These are phyloP conservation scores for Saccharomycopsis lassenensis DNA, from an alignment of 805 yeast genomes.

Conservation along the genomic window DNA sequence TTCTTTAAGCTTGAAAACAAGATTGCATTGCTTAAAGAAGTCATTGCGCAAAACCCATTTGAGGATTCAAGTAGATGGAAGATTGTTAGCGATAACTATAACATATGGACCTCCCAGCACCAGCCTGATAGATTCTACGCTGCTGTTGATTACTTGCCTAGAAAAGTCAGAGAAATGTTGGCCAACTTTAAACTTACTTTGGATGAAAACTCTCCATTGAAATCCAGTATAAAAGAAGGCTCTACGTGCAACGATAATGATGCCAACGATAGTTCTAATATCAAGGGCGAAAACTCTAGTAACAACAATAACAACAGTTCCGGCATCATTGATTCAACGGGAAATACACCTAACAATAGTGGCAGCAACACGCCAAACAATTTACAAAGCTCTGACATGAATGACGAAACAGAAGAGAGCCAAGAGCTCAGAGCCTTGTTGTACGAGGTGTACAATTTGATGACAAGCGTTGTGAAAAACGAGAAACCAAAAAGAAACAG, in stretches of 20 bases:
- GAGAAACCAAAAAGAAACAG: slow-evolving; percentile 10
- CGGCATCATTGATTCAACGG: not conserved
- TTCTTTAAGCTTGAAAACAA: slow-evolving; percentile 18
- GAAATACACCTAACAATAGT: not conserved
- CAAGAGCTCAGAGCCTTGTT: slow-evolving; percentile 15
- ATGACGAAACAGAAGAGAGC: slow-evolving; percentile 16
- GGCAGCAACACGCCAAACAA: not conserved
- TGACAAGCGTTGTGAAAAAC: slow-evolving; percentile 7
- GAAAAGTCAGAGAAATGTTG: slow-evolving; percentile 18
- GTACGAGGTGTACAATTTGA: slow-evolving; percentile 13
- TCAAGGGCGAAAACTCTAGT: not conserved
- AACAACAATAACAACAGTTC: not conserved
- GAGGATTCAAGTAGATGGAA: slow-evolving; percentile 16
- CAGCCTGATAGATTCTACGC: slow-evolving; percentile 18
- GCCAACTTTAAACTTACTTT: slow-evolving; percentile 11
- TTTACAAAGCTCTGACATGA: too few species aligned
- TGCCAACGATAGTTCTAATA: slow-evolving; percentile 1
- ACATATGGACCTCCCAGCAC: slow-evolving; percentile 17
- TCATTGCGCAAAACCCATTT: slow-evolving; percentile 15
- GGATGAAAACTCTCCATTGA: not conserved
- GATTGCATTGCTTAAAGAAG: slow-evolving; percentile 18
- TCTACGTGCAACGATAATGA: too few species aligned
- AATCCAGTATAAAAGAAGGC: too few species aligned
- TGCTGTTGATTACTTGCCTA: slow-evolving; percentile 17
- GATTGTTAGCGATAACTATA: slow-evolving; percentile 16